Conservation (phyloP, 2,329 filamentous ascomycete species). For the Microsporum audouinii region DNA sequence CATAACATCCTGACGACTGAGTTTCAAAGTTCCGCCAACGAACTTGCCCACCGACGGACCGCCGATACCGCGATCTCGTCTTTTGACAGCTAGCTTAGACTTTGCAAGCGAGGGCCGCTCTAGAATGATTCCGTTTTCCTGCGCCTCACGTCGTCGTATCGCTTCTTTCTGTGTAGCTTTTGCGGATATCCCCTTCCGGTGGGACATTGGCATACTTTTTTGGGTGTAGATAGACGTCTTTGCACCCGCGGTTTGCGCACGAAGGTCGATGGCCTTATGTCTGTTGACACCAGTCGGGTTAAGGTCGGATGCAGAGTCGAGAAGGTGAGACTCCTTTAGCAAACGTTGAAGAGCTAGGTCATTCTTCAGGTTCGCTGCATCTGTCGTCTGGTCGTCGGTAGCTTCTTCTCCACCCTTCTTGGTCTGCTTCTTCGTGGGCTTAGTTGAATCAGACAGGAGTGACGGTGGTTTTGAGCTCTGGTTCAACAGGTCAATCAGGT, state of each 20-base stretch:
- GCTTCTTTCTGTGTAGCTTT: conserved; percentile 56
- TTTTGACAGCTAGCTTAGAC: conserved; percentile 25
- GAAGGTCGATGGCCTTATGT: conserved; percentile 70
- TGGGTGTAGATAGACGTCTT: conserved; percentile 64
- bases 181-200: conserved; percentile 70
- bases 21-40: conserved; percentile 62
- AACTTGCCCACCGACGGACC: conserved; percentile 71
- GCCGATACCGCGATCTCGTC: conserved; percentile 55
- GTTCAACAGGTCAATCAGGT: not conserved
- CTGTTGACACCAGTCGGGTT: conserved; percentile 59
- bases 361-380: conserved; percentile 59
- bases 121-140: conserved; percentile 80
- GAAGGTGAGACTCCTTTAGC: conserved; percentile 79
- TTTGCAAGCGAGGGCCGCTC: conserved; percentile 44
- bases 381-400: conserved; percentile 49
- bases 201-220: conserved; percentile 77
- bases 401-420: conserved; percentile 38
- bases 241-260: conserved; percentile 70
- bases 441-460: conserved; percentile 20
- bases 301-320: conserved; percentile 85
- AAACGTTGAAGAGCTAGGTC: conserved; percentile 87
- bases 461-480: conserved; percentile 40
- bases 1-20: conserved; percentile 66
- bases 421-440: conserved; percentile 24
- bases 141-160: conserved; percentile 63